Base-by-base conservation (phyloP, 2,329 filamentous ascomycete genomes). In the Penicillium paneum region DNA sequence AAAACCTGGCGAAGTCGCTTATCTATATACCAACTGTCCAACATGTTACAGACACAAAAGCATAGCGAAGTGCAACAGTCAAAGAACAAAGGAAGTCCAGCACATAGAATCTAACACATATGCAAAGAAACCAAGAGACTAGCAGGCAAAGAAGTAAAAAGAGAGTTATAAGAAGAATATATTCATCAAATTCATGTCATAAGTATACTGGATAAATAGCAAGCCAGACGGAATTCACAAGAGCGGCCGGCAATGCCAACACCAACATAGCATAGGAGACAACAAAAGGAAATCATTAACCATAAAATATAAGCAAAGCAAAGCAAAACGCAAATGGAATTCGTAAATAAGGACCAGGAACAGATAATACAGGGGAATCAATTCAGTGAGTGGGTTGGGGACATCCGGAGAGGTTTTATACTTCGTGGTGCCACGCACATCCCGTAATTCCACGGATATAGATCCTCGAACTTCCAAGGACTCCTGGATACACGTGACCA, bases 311-410 rank as follows among this genome's bases (percentile, higher is more conserved):
- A n/a, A 28, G 12, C 48, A 56, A 31, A 50, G 42, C 41, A 47
- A 55, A 50, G 24, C 42, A 54, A 46, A 13, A 40, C 10, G 8
- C 38, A 57, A 57, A 62, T 47, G 56, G 56, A 63, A 64, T 57
- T 65, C 57, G 58, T 60, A 60, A 65, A 56, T 49, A 64, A 36
- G 46, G 46, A 49, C 45, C 49, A 58, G 46, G 45, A 48, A 52
- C 57, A 60, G 47, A 62, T 67, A 67, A 68, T 71, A 71, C 69
- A 72, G 69, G 68, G 69, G 64, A 71, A 71, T 71, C 64, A 61
- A 55, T 53, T 48, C 51, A 46, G 48, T 52, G 35, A 42, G 53
- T 36, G 6, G 36, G 17, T 13, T 10, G 55, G 57, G 46, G 43
- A 44, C 48, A 13, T 5, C 21, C 21, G 21, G 13, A 3, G 15